These are phyloP conservation scores for Sclerotinia trifoliorum DNA, from an alignment of 2,329 filamentous ascomycete species.

Conservation along the genomic window DNA sequence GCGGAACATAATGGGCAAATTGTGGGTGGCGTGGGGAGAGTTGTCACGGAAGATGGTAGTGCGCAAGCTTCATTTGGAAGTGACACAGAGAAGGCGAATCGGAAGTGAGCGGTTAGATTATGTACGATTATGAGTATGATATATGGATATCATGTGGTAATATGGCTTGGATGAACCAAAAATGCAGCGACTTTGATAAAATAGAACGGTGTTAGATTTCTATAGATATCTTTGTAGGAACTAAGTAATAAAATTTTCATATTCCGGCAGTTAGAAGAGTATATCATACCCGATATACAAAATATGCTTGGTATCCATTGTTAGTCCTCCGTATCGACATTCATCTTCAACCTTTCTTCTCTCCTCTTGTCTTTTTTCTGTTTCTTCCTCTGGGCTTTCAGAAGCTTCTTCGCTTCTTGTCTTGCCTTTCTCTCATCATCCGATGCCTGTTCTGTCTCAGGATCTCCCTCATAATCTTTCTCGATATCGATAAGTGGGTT, in stretches of 20 bases:
- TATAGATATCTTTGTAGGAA: not conserved
- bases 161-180: not conserved
- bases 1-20: constrained; percentile 33
- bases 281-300: not conserved
- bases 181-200: not conserved
- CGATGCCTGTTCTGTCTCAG: constrained; percentile 7
- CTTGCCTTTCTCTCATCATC: constrained; percentile 13
- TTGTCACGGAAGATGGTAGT: constrained; percentile 27
- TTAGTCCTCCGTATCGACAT: constrained; percentile 9
- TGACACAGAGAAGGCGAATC: constrained; percentile 16
- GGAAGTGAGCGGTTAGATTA: constrained; percentile 1
- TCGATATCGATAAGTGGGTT: constrained; percentile 6
- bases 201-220: not conserved
- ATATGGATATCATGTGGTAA: not conserved
- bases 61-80: constrained; percentile 19
- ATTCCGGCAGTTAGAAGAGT: not conserved
- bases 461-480: constrained; percentile 21
- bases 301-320: not conserved
- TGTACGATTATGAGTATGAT: constrained; percentile 3
- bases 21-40: constrained; percentile 30
- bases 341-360: constrained; percentile 20
- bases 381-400: constrained; percentile 19
- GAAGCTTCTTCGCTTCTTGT: constrained; percentile 17
- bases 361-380: constrained; percentile 20
- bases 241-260: not conserved